Base-by-base conservation (phyloP, 768 basidiomycete species). In the Podaxis sp. region DNA sequence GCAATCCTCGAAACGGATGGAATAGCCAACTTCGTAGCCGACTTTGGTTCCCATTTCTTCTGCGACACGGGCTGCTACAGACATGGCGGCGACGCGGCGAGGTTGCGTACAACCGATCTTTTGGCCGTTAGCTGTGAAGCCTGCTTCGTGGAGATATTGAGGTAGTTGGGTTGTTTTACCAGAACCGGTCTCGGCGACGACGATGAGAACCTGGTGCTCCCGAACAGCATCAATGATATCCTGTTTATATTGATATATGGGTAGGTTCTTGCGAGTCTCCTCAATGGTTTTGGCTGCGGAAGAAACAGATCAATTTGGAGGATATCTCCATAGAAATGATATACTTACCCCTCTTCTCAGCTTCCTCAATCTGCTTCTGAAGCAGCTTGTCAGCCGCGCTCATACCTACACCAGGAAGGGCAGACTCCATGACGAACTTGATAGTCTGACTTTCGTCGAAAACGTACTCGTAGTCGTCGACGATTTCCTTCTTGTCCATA, bases 151-250 rank as follows among this genome's bases (percentile, higher is more conserved):
- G 3, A 99, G 87, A 73, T 98, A 99, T 72, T 99, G 97, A 0
- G 97, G 96, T 2, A 99, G 81, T 73, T 99, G 97, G 0, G 97
- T 99, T 1, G 97, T 99, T 78, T 99, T 99, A 39, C 97, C 97
- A 2, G 97, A 99, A 24, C 97, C 97, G 0, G 97, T 99, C 77
- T 99, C 97, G 11, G 96, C 97, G 55, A 97, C 95, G 53, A 99
- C 95, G 62, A 99, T 95, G 67, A 99, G 86, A 19, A 99, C 92
- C 70, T 98, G 97, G 70, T 97, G 91, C 39, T 95, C 86, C 48
- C 86, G 85, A 64, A 99, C 89, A 0, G 97, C 97, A 22, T 88
- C 84, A 8, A 99, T 87, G 22, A 99, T 86, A 60, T 94, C 82
- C 51, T 96, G 88, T 56, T 95, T 92, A 77, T 89, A 96, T 12